Evolutionary conservation across 805 yeast genomes (phyloP).

Genomic region (Brettanomyces nanus): DNA sequence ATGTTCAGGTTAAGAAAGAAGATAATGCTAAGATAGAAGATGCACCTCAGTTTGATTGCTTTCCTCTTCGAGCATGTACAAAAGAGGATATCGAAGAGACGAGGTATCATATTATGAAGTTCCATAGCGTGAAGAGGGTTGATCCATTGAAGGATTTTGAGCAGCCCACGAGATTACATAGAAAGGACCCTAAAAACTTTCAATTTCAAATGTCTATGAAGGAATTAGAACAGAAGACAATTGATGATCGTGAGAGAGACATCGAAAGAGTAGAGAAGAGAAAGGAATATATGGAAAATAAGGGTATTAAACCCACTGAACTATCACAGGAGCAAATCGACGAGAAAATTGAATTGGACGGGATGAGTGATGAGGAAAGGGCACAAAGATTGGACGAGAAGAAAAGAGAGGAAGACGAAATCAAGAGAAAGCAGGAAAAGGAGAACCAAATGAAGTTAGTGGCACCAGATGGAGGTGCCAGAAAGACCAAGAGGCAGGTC

Average conservation of each 20-base stretch:
- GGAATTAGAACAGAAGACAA: slow-evolving; percentile 59
- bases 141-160: slow-evolving; percentile 67
- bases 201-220: slow-evolving; percentile 78
- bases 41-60: slow-evolving; percentile 26
- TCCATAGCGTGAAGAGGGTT: slow-evolving; percentile 64
- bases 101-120: slow-evolving; percentile 73
- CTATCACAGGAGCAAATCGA: slow-evolving; percentile 20
- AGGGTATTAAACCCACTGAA: slow-evolving; percentile 8
- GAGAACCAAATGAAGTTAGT: slow-evolving; percentile 55
- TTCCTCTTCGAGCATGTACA: slow-evolving; percentile 65
- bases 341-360: slow-evolving; percentile 22
- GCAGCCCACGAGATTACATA: slow-evolving; percentile 78
- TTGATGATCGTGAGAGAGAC: slow-evolving; percentile 36
- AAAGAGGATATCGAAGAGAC: slow-evolving; percentile 62
- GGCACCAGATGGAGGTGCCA: slow-evolving; percentile 90
- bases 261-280: slow-evolving; percentile 29
- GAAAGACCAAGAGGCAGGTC: slow-evolving; percentile 49
- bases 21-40: not conserved
- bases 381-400: slow-evolving; percentile 18
- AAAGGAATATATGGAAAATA: slow-evolving; percentile 23
- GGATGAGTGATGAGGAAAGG: slow-evolving; percentile 36
- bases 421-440: slow-evolving; percentile 28
- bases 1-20: not conserved
- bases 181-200: slow-evolving; percentile 88
- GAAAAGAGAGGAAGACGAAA: slow-evolving; percentile 18